Evolutionary conservation across 345 rosid genomes (phyloP).

Genomic region (Eutrema yunnanense): DNA sequence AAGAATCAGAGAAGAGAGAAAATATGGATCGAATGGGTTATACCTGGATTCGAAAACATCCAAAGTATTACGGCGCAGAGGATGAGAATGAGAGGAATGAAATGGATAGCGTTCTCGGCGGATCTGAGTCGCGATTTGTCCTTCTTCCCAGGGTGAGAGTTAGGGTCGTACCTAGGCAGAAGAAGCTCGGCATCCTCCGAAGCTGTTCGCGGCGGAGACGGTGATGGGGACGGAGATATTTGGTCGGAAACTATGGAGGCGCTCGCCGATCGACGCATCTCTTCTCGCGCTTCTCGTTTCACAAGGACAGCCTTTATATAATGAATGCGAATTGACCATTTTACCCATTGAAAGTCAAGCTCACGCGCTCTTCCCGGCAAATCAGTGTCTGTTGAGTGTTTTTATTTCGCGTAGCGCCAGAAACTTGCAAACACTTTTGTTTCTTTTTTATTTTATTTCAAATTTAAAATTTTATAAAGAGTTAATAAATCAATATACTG

Average conservation of each 20-base stretch:
- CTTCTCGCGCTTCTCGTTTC: constrained; percentile 22
- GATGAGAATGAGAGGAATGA: constrained; percentile 59
- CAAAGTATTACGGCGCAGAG: constrained; percentile 70
- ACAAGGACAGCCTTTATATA: not conserved
- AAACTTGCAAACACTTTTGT: not conserved
- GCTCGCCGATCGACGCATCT: constrained; percentile 72
- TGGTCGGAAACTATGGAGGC: constrained; percentile 43
- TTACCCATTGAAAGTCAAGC: not conserved
- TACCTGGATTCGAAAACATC: constrained; percentile 65
- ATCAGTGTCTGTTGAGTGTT: not conserved
- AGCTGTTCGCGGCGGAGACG: constrained; percentile 19
- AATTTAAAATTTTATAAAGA: too few relatives aligned
- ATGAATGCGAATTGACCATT: not conserved
- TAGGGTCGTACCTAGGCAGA: constrained; percentile 65
- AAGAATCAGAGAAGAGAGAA: too few relatives aligned
- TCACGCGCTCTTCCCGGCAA: constrained; percentile 19
- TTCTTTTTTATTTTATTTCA: too few relatives aligned
- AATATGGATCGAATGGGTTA: not conserved
- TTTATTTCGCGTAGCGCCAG: not conserved
- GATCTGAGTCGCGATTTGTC: constrained; percentile 57
- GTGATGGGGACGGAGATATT: constrained; percentile 28
- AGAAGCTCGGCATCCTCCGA: constrained; percentile 27
- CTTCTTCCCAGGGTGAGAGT: constrained; percentile 53
- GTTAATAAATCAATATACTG: too few relatives aligned
- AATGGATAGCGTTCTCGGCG: constrained; percentile 78